Evolutionary conservation across 140 eudicot species (phyloP).

Genomic region (Ambrosia hybrid): DNA sequence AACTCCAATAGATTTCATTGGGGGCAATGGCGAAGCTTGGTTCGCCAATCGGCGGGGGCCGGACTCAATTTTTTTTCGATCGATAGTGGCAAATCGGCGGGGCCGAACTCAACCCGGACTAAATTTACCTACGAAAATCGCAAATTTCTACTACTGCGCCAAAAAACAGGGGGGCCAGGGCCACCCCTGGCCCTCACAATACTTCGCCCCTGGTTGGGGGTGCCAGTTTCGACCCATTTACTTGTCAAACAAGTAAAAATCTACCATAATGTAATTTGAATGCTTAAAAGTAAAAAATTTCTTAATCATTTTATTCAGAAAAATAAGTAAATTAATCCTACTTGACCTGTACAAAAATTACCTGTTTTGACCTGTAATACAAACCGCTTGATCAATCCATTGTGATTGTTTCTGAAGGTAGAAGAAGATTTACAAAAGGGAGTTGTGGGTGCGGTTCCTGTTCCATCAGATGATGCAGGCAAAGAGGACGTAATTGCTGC

Average conservation of each 20-base stretch:
- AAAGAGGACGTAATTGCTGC: constrained; percentile 78
- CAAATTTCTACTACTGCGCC: no score
- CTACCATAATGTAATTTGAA: background rate
- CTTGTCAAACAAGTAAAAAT: background rate
- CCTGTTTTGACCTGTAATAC: background rate
- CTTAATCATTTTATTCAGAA: background rate
- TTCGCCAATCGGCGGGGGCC: no score
- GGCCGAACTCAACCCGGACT: no score
- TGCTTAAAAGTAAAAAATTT: background rate
- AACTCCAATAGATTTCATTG: background rate
- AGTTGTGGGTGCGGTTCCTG: constrained; percentile 71
- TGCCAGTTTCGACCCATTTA: constrained; percentile 5
- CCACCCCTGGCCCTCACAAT: no score
- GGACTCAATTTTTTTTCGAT: no score
- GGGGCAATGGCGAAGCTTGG: background rate
- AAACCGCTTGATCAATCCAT: background rate
- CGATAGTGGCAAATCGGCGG: no score
- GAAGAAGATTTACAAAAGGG: constrained; percentile 66
- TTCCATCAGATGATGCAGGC: constrained; percentile 64
- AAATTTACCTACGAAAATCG: no score
- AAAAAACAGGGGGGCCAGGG: no score
- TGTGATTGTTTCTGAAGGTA: constrained; percentile 43
- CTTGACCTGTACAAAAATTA: background rate
- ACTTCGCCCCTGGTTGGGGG: no score
- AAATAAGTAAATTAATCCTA: background rate